A percentile compares a stretch with the other conserved stretches of the same genome.
Conservation (phyloP, 1,284 basidiomycete species). For the Cryptococcus neoformans region DNA sequence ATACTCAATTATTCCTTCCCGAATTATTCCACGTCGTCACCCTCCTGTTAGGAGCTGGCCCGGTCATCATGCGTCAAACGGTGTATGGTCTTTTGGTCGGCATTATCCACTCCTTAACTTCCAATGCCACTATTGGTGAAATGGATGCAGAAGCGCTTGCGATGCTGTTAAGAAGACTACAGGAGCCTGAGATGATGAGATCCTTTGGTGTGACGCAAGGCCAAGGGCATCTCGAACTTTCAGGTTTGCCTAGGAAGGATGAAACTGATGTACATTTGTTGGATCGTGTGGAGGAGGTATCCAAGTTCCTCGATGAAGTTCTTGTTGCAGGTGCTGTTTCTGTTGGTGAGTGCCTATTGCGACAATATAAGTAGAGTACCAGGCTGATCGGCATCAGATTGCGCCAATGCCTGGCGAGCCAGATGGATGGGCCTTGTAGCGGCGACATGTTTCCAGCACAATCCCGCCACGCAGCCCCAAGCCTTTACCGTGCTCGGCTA, state of each 20-base stretch:
- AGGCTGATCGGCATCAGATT: slow-evolving; percentile 54
- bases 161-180: slow-evolving; percentile 61
- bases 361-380: too few species aligned
- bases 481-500: slow-evolving; percentile 82
- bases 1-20: slow-evolving; percentile 74
- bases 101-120: slow-evolving; percentile 64
- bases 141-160: slow-evolving; percentile 36
- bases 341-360: slow-evolving; percentile 56
- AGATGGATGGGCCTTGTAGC: slow-evolving; percentile 92
- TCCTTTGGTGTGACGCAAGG: slow-evolving; percentile 64
- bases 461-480: slow-evolving; percentile 81
- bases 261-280: slow-evolving; percentile 61
- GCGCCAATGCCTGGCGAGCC: slow-evolving; percentile 87
- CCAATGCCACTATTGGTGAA: slow-evolving; percentile 25
- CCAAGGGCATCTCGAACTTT: slow-evolving; percentile 24
- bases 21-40: slow-evolving; percentile 76
- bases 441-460: slow-evolving; percentile 87
- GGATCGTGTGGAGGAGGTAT: slow-evolving; percentile 65
- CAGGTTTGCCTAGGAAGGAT: slow-evolving; percentile 30
- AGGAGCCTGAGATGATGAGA: slow-evolving; percentile 58
- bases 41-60: slow-evolving; percentile 69
- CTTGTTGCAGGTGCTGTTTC: slow-evolving; percentile 65
- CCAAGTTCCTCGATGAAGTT: slow-evolving; percentile 62
- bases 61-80: slow-evolving; percentile 68
- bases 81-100: slow-evolving; percentile 78